Base-by-base conservation (phyloP, 2,329 filamentous ascomycete species). In the Cephalotrichum gorgonifer region DNA sequence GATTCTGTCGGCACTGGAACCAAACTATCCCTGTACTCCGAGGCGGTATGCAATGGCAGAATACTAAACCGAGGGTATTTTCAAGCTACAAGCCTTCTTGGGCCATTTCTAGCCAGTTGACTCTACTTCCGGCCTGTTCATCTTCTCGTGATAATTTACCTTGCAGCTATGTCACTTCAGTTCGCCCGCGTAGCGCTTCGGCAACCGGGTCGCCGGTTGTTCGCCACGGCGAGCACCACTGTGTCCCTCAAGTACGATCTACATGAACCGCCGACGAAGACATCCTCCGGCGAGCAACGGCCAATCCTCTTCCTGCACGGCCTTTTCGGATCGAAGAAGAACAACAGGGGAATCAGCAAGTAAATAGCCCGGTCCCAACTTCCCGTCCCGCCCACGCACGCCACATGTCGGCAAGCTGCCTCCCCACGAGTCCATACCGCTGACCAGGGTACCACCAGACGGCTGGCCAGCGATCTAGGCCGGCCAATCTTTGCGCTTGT, bases 261-360 rank as follows among this genome's bases (percentile, higher is more conserved):
- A 41, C 81, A 88, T 60, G 69, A 77, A 58, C 80, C 85, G 1
- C 57, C 68, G 1, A 72, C 70, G 45, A 56, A 17, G 25, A 8
- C 33, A 6, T 6, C 7, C 26, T 58, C 6, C 54, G 50, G 2
- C 63, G 66, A 25, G 60, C 65, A 49, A 63, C 64, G 51, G 65
- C 86, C 90, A 2, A 88, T 97, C 54, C 68, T 97, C 53, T 86
- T 97, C 56, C 79, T 97, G 60, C 91, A 97, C 63, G 91, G 93
- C 1, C 74, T 97, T 11, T 96, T 97, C 60, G 91, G 91, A 20
- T 95, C 88, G 33, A 95, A 94, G 71, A 89, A 88, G 71, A 97
- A 97, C 64, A 95, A 96, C 63, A 76, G 90, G 64, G 87, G 78
- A 60, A 93, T 97, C 54, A 94, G 89, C 84, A 95, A 89, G 91